These are phyloP conservation scores for Colletotrichum lindemuthianum DNA, from an alignment of 2,329 filamentous ascomycete species.

Conservation along the genomic window DNA sequence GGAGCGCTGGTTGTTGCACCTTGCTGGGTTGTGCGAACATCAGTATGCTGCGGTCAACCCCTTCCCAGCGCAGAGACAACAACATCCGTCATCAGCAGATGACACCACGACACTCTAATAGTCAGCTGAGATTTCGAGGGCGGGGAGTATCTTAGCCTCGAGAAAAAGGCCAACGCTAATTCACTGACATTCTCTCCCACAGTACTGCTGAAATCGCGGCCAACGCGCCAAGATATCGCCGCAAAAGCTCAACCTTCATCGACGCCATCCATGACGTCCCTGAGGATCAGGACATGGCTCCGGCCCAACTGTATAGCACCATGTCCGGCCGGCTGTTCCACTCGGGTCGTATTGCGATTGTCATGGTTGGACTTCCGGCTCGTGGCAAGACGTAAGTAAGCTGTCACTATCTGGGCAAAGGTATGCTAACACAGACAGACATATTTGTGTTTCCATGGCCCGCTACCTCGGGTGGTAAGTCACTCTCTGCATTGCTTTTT, in stretches of 20 bases:
- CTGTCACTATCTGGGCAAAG: background rate
- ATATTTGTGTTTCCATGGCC: conserved; percentile 94
- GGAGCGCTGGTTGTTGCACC: too few species aligned
- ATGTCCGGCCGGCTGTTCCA: conserved; percentile 98
- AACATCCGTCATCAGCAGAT: too few species aligned
- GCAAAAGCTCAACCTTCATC: conserved; percentile 94
- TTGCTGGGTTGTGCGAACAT: too few species aligned
- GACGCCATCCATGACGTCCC: conserved; percentile 96
- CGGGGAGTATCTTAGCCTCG: too few species aligned
- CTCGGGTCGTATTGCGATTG: conserved; percentile 95
- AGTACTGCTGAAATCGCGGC: conserved; percentile 93
- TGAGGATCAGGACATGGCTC: conserved; percentile 84
- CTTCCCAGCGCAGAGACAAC: too few species aligned
- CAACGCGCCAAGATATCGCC: conserved; percentile 87
- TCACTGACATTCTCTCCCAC: conserved; percentile 42
- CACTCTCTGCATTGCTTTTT: background rate
- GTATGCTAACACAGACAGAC: conserved; percentile 58
- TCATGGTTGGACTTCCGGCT: conserved; percentile 93
- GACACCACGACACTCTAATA: too few species aligned
- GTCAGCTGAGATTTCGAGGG: too few species aligned
- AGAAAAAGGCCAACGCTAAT: too few species aligned
- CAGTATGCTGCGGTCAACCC: too few species aligned
- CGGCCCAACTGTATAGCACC: conserved; percentile 96
- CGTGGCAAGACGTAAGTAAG: conserved; percentile 87
- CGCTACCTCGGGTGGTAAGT: conserved; percentile 88